A percentile compares a stretch with the other conserved stretches of the same genome.
Evolutionary conservation across 176 grass and related monocot genomes (phyloP).

Genomic region (Juncus inflexus): DNA sequence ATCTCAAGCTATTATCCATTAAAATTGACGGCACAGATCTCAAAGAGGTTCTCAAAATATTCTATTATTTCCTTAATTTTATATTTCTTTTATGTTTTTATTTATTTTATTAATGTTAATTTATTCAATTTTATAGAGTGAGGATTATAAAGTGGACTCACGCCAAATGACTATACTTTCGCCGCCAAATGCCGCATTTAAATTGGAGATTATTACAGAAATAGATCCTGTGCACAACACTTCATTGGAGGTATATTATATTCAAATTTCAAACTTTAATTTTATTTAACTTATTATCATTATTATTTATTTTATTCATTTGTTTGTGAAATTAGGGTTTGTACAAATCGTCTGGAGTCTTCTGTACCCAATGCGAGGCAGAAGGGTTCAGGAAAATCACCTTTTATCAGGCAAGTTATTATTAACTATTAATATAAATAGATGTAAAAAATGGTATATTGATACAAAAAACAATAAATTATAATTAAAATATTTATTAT

Average conservation of each 20-base stretch:
- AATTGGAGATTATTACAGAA: slow-evolving; percentile 86
- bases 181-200: slow-evolving; percentile 56
- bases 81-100: slow-evolving; percentile 13
- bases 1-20: slow-evolving; percentile 83
- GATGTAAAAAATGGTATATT: slow-evolving; percentile 13
- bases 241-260: slow-evolving; percentile 89
- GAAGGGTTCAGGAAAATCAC: slow-evolving; percentile 99
- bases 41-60: slow-evolving; percentile 39
- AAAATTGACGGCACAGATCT: slow-evolving; percentile 80
- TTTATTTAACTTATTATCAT: too few species aligned
- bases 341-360: slow-evolving; percentile 87
- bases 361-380: slow-evolving; percentile 98
- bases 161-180: slow-evolving; percentile 60
- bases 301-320: slow-evolving; percentile 12
- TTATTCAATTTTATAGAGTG: slow-evolving; percentile 43
- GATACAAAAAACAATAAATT: neutral
- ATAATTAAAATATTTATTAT: slow-evolving; percentile 34
- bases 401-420: slow-evolving; percentile 76
- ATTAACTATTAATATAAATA: neutral
- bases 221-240: slow-evolving; percentile 93
- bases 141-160: slow-evolving; percentile 57
- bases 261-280: neutral
- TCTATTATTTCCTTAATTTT: slow-evolving; percentile 2
- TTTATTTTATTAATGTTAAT: slow-evolving; percentile 28
- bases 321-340: slow-evolving; percentile 53